Evolutionary conservation across 371 early-diverging fungal genomes (phyloP), one percentile per base, ranked within the genome.

Genomic region (Mucor irregularis): DNA sequence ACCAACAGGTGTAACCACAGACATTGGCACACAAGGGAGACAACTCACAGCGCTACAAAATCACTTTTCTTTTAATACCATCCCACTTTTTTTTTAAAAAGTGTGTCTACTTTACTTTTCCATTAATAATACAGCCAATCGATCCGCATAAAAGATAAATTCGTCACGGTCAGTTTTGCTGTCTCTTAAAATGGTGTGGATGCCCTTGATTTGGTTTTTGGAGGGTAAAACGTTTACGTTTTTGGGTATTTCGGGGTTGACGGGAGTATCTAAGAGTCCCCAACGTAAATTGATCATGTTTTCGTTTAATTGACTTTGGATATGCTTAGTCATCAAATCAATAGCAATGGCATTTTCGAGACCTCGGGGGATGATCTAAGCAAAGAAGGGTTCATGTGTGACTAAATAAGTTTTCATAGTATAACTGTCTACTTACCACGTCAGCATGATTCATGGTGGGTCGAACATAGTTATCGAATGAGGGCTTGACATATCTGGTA

Each of bases 371-470:
- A 94, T 89, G 50, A 94, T 92, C 83, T 83, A 65, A 7, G 14
- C 6, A 13, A 31, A 16, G 4, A 21, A 14, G 24, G 2, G 3
- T 22, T 21, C 22, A 40, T 19, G n/a, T n/a, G n/a, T n/a, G n/a
- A n/a, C n/a, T n/a, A n/a, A n/a, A n/a, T n/a, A n/a, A n/a, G n/a
- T n/a, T n/a, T n/a, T n/a, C n/a, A n/a, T n/a, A n/a, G 19, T 22
- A 19, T 47, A 31, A 17, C 1, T 13, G 4, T 24, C n/a, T 14
- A 1, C 17, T 42, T 57, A 57, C 58, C 29, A 61, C 54, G 71
- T 97, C 97, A 16, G 96, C 95, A 56, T 87, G 85, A 56, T 84
- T 87, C 79, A 92, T 90, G 9, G 94, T 94, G 8, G 94, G 95
- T 39, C 86, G 83, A 47, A 97, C 90, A 62, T 87, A 87, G 30